Percentiles rank a stretch among this genome's conserved stretches.
These are phyloP conservation scores for Exobasidium cylindrosporum DNA, from an alignment of 1,284 basidiomycete species.

Conservation along the genomic window DNA sequence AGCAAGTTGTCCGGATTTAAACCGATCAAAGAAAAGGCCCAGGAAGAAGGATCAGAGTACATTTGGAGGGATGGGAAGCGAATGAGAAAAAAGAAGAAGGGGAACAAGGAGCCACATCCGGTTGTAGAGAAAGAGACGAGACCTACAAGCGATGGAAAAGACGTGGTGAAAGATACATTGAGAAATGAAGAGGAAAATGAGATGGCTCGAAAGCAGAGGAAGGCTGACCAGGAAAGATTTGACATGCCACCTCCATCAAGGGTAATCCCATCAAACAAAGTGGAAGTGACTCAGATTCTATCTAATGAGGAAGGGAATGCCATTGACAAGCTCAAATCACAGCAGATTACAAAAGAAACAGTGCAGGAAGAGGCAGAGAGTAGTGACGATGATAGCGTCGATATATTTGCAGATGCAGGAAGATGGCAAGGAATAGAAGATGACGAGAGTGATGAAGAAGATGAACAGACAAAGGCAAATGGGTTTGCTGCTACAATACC, in stretches of 20 bases:
- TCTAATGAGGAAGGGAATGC: neutral
- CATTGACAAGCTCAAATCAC: neutral
- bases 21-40: neutral
- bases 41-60: constrained; percentile 59
- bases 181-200: constrained; percentile 11
- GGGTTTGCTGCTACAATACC: constrained; percentile 21
- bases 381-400: constrained; percentile 57
- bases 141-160: constrained; percentile 1
- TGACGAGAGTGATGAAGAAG: constrained; percentile 61
- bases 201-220: neutral
- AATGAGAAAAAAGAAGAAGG: constrained; percentile 59
- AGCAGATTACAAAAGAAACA: neutral
- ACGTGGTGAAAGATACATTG: constrained; percentile 7
- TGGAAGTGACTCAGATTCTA: neutral
- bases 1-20: constrained; percentile 55
- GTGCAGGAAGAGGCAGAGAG: neutral
- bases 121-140: constrained; percentile 20
- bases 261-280: neutral
- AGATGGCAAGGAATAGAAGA: constrained; percentile 69
- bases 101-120: constrained; percentile 25
- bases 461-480: constrained; percentile 43
- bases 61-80: constrained; percentile 59
- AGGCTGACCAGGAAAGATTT: neutral
- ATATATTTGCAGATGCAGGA: constrained; percentile 79
- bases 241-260: neutral